Evolutionary conservation across 495 filamentous ascomycete species (phyloP).

Genomic region (Chaetomium tenue): DNA sequence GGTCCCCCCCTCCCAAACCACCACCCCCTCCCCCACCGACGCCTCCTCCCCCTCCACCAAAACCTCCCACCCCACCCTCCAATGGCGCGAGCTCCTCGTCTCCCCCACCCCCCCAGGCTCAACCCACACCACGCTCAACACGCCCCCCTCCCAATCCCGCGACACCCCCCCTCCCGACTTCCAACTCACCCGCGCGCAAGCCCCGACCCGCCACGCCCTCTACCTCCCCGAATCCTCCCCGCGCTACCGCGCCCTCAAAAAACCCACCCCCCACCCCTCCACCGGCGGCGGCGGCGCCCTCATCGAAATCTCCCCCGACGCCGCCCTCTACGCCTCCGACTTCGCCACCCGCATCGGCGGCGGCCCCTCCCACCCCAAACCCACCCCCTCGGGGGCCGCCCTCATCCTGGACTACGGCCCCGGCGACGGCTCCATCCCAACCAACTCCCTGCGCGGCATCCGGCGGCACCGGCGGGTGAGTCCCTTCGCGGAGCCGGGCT

Average conservation of each 20-base stretch:
- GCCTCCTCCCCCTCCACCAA: conserved; percentile 48
- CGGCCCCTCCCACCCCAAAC: conserved; percentile 54
- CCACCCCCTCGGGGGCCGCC: conserved; percentile 71
- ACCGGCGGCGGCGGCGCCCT: conserved; percentile 40
- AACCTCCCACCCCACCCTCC: conserved; percentile 48
- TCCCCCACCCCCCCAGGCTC: conserved; percentile 58
- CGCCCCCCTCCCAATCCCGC: conserved; percentile 55
- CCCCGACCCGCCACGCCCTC: conserved; percentile 73
- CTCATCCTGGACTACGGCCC: conserved; percentile 95
- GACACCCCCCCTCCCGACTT: conserved; percentile 66
- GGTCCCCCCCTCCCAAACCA: conserved; percentile 49
- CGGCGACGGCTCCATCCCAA: conserved; percentile 64
- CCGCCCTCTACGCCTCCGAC: conserved; percentile 70
- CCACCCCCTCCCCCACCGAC: conserved; percentile 41
- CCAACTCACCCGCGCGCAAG: conserved; percentile 70
- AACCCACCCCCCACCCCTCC: conserved; percentile 53
- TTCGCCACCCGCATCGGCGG: conserved; percentile 83
- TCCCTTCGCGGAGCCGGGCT: conserved; percentile 73
- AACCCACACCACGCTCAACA: conserved; percentile 45
- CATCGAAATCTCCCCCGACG: conserved; percentile 89
- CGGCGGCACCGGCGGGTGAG: conserved; percentile 66
- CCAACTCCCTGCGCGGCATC: conserved; percentile 87
- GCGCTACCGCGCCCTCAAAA: conserved; percentile 75
- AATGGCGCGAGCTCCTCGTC: conserved; percentile 89
- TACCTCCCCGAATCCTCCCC: conserved; percentile 81